phyloP scores from a whole-genome alignment of 805 yeast genomes.

The Candida manassasensis region DNA sequence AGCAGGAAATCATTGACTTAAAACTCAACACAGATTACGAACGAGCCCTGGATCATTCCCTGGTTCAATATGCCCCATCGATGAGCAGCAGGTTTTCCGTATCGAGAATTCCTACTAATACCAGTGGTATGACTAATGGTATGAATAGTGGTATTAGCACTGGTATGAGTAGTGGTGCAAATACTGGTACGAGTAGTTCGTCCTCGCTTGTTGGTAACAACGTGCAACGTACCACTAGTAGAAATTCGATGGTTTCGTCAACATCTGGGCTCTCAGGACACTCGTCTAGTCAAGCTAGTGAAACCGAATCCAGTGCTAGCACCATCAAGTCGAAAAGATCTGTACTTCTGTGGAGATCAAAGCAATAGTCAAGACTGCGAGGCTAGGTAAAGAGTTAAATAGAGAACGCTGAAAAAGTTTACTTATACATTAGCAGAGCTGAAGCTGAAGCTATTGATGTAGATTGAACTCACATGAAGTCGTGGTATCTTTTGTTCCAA shows the following conservation, averaged over 20 bases:
- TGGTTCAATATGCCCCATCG: not conserved
- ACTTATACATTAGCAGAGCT: too few relatives aligned
- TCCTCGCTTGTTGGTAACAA: conserved; percentile 15
- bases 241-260: conserved; percentile 20
- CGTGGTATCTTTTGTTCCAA: too few relatives aligned
- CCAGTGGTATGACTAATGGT: conserved; percentile 11
- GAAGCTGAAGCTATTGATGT: too few relatives aligned
- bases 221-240: conserved; percentile 20
- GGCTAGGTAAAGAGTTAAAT: too few relatives aligned
- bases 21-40: conserved; percentile 33
- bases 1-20: conserved; percentile 51
- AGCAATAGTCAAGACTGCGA: too few relatives aligned
- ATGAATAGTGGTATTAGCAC: too few relatives aligned
- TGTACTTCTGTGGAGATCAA: conserved; percentile 35
- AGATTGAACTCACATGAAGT: too few relatives aligned
- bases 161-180: conserved; percentile 2
- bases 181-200: conserved; percentile 2
- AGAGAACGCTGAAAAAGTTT: too few relatives aligned
- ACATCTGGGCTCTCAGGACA: conserved; percentile 24
- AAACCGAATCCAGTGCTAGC: not conserved
- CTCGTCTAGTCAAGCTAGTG: conserved; percentile 8
- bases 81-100: not conserved
- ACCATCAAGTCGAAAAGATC: conserved; percentile 21
- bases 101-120: conserved; percentile 13
- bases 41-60: conserved; percentile 6